phyloP scores from a whole-genome alignment of 1,139 yeast species.

The Sugiyamaella paludigena region DNA sequence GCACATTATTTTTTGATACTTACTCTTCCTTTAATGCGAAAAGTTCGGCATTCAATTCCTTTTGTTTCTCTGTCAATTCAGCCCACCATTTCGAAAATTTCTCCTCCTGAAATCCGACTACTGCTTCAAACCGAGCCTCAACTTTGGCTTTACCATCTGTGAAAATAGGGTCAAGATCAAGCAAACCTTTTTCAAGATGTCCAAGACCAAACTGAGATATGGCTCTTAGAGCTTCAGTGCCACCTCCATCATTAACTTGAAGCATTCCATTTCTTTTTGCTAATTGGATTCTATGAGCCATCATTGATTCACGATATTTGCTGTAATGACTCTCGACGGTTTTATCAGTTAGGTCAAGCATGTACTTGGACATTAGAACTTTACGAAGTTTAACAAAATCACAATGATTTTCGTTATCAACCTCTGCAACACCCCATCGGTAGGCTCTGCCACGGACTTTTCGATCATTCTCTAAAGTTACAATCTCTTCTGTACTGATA shows the following conservation, averaged over 20 bases:
- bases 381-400: conserved; percentile 60
- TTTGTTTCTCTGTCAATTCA: conserved; percentile 56
- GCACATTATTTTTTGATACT: conserved; percentile 3
- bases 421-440: conserved; percentile 71
- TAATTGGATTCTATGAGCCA: conserved; percentile 64
- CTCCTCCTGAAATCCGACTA: conserved; percentile 53
- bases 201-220: conserved; percentile 44
- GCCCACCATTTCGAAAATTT: conserved; percentile 66
- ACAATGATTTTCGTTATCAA: conserved; percentile 63
- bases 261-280: conserved; percentile 31
- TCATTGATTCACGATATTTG: conserved; percentile 67
- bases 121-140: conserved; percentile 48
- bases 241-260: conserved; percentile 27
- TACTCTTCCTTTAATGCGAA: conserved; percentile 8
- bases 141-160: conserved; percentile 47
- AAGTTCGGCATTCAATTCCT: conserved; percentile 35
- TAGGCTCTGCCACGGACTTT: conserved; percentile 62
- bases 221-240: conserved; percentile 37
- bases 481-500: conserved; percentile 47
- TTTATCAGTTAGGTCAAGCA: conserved; percentile 72
- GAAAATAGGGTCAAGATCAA: conserved; percentile 48
- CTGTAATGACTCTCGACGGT: conserved; percentile 84
- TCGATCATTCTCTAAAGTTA: conserved; percentile 37
- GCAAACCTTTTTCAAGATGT: conserved; percentile 42
- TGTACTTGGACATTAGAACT: conserved; percentile 61